Evolutionary conservation across 129 eudicot species (phyloP).

Genomic region (Pittosporum tobira): DNA sequence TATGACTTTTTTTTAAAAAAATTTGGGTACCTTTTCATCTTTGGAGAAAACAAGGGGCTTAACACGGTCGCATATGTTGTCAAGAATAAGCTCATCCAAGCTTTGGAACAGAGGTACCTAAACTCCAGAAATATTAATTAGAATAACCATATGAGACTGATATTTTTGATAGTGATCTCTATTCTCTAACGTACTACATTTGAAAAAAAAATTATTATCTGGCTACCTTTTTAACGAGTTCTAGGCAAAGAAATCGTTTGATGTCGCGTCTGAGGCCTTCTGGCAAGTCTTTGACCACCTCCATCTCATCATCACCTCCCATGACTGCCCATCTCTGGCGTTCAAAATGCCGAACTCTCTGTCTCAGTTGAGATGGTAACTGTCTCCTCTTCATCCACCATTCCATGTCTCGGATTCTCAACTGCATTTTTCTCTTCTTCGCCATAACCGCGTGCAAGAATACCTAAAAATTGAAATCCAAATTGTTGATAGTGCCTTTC

Average conservation of each 20-base stretch:
- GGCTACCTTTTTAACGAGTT: conserved; percentile 17
- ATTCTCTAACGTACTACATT: too few species aligned
- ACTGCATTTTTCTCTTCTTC: conserved; percentile 21
- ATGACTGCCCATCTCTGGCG: conserved; percentile 16
- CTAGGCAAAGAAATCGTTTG: conserved; percentile 25
- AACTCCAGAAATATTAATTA: not conserved
- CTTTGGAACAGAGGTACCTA: conserved; percentile 22
- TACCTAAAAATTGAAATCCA: conserved; percentile 8
- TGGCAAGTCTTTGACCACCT: conserved; percentile 22
- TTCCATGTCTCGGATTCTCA: conserved; percentile 24
- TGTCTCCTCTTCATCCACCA: conserved; percentile 33
- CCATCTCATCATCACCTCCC: conserved; percentile 23
- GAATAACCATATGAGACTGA: not conserved
- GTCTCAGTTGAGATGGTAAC: conserved; percentile 17
- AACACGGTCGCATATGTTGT: conserved; percentile 25
- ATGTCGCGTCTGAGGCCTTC: conserved; percentile 28
- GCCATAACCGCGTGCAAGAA: conserved; percentile 23
- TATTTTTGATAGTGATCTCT: too few species aligned
- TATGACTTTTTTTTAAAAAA: too few species aligned
- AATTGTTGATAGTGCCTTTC: too few species aligned
- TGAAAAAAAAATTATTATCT: too few species aligned
- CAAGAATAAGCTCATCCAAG: conserved; percentile 24
- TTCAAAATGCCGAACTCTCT: conserved; percentile 22
- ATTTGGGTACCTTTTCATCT: conserved; percentile 25
- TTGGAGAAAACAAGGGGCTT: conserved; percentile 18